Conservation (phyloP, 805 yeast species). For the Geotrichum ghanense region DNA sequence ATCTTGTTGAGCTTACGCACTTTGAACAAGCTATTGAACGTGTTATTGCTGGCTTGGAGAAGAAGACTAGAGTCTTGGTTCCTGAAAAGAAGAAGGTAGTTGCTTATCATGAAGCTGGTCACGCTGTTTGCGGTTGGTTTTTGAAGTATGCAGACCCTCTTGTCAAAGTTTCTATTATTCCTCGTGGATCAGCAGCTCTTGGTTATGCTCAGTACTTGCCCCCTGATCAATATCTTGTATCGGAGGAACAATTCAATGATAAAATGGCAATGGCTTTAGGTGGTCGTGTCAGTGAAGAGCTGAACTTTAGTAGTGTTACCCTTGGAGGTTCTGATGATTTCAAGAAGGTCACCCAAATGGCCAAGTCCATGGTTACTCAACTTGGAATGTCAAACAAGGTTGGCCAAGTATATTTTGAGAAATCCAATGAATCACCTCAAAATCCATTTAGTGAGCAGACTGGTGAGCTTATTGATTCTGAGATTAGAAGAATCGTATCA, state of each 20-base stretch:
- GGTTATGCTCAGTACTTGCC: constrained; percentile 97
- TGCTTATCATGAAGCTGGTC: constrained; percentile 95
- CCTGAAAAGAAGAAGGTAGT: constrained; percentile 75
- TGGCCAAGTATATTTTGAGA: constrained; percentile 52
- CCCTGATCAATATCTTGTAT: constrained; percentile 70
- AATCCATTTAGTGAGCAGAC: constrained; percentile 69
- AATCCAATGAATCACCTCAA: constrained; percentile 36
- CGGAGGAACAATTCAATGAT: constrained; percentile 65
- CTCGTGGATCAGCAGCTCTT: constrained; percentile 87
- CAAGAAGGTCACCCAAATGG: constrained; percentile 82
- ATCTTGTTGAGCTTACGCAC: constrained; percentile 51
- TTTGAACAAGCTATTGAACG: constrained; percentile 91
- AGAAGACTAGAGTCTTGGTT: constrained; percentile 66
- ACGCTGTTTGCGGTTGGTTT: constrained; percentile 93
- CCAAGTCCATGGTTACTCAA: constrained; percentile 77
- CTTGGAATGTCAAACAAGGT: constrained; percentile 80
- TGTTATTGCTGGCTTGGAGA: constrained; percentile 89
- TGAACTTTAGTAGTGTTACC: constrained; percentile 78
- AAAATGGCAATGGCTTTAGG: constrained; percentile 92
- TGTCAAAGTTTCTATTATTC: constrained; percentile 86
- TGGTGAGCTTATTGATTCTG: constrained; percentile 53
- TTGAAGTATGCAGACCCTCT: constrained; percentile 81
- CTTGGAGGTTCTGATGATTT: constrained; percentile 91
- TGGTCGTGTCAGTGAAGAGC: constrained; percentile 84
- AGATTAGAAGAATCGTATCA: constrained; percentile 53